These are phyloP conservation scores for Coelastrella sp. DNA, from an alignment of 139 green algal genomes.

Conservation along the genomic window DNA sequence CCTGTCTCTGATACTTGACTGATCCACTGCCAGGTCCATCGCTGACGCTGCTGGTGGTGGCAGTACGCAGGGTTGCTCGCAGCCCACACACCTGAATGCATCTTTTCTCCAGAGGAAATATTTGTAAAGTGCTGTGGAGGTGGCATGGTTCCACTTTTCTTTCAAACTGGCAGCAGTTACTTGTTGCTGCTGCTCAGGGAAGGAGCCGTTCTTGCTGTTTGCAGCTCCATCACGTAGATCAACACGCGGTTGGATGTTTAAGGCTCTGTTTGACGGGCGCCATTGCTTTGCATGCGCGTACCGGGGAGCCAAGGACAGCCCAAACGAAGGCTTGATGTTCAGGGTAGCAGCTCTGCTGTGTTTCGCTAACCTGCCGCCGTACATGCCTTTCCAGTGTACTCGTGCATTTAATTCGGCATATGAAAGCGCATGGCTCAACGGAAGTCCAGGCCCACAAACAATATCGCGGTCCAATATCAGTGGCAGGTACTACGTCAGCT, in stretches of 20 bases:
- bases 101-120: conserved; percentile 32
- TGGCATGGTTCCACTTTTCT: not conserved
- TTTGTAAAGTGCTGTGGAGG: not conserved
- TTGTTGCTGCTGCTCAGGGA: not conserved
- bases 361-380: too few species aligned
- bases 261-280: too few species aligned
- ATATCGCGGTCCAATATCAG: too few species aligned
- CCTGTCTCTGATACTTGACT: not conserved
- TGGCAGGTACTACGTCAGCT: too few species aligned
- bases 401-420: too few species aligned
- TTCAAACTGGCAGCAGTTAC: not conserved
- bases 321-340: too few species aligned
- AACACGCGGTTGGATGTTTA: not conserved
- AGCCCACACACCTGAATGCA: not conserved
- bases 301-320: too few species aligned
- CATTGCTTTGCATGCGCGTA: too few species aligned
- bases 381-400: too few species aligned
- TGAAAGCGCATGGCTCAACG: too few species aligned
- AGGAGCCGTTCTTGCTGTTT: not conserved
- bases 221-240: not conserved
- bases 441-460: too few species aligned
- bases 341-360: too few species aligned
- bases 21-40: not conserved
- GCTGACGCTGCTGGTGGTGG: not conserved
- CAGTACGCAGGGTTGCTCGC: not conserved